These are phyloP conservation scores for Aureobasidium melanogenum DNA, from an alignment of 2,329 filamentous ascomycete genomes.

Conservation along the genomic window DNA sequence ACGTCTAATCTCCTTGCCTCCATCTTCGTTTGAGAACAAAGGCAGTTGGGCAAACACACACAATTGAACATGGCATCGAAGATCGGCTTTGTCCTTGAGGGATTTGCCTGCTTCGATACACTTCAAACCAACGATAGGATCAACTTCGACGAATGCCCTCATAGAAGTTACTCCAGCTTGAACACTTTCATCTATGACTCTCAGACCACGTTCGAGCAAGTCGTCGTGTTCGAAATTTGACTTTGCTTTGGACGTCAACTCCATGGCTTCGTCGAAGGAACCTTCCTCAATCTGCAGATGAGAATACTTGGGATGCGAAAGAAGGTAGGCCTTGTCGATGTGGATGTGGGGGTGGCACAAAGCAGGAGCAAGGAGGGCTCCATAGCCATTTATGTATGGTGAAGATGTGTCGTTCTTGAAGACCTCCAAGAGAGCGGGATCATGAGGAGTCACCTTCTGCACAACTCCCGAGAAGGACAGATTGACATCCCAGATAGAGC, in stretches of 20 bases:
- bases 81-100: conserved; percentile 41
- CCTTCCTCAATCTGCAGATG: conserved; percentile 53
- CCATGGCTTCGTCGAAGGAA: conserved; percentile 57
- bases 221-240: conserved; percentile 52
- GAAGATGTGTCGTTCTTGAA: conserved; percentile 1
- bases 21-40: conserved; percentile 46
- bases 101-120: conserved; percentile 50
- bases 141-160: conserved; percentile 64
- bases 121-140: conserved; percentile 49
- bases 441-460: conserved; percentile 26
- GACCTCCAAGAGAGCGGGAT: background rate
- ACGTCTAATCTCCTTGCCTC: conserved; percentile 40
- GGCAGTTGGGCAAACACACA: conserved; percentile 65
- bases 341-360: conserved; percentile 68
- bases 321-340: conserved; percentile 57
- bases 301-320: conserved; percentile 50
- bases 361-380: conserved; percentile 41
- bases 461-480: conserved; percentile 17
- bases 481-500: conserved; percentile 30
- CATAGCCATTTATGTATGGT: conserved; percentile 29
- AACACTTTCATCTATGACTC: conserved; percentile 58
- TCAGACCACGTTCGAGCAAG: conserved; percentile 53
- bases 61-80: conserved; percentile 53
- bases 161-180: conserved; percentile 58
- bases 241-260: conserved; percentile 52